Evolutionary conservation across 139 green algal genomes (phyloP), one percentile per base, ranked within the genome.

Genomic region (Auxenochlorella pyrenoidosa): DNA sequence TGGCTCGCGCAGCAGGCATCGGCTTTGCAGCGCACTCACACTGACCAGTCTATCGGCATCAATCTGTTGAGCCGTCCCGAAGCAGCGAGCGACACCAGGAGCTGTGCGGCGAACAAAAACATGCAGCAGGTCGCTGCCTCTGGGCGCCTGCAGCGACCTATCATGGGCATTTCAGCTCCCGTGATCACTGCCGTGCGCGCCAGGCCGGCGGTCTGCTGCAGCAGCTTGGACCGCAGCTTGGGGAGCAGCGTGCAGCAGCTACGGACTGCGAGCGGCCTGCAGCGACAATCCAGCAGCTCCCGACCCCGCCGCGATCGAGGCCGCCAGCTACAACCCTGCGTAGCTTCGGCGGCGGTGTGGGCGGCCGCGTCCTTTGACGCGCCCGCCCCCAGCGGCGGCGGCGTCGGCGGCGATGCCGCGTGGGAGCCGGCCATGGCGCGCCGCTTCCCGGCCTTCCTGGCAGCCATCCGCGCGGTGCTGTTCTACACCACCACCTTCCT

Each of bases 401-500:
- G 4, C 32, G n/a, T n/a, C n/a, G n/a, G n/a, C n/a, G 77, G 13
- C 51, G 32, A 18, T n/a, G 5, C 77, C 18, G 5, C 19, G 32
- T 47, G 47, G 19, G 54, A 63, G 54, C 54, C 54, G 15, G 15
- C 54, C 54, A 63, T 63, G 54, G 54, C 54, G 15, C 41, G 51
- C 51, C n/a, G 85, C 65, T 87, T 90, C 54, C 60, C 86, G 5
- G 44, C 36, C 6, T 75, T 75, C 22, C 32, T 94, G 43, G 92
- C 92, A 26, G 75, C 32, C 19, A 72, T 94, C 51, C 85, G 87
- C 10, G 92, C 79, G 36, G 32, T 96, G 3, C 24, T 93, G 41
- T 99, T 99, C 92, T 98, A 97, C 84, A 16, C 86, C 6, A 95
- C 85, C 84, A 97, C 95, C 5, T 93, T 98, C 24, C 65, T 89